Percentiles rank a stretch among this genome's conserved stretches.
phyloP scores from a whole-genome alignment of 2,329 filamentous ascomycete genomes.

The Dothidotthia symphoricarpi region DNA sequence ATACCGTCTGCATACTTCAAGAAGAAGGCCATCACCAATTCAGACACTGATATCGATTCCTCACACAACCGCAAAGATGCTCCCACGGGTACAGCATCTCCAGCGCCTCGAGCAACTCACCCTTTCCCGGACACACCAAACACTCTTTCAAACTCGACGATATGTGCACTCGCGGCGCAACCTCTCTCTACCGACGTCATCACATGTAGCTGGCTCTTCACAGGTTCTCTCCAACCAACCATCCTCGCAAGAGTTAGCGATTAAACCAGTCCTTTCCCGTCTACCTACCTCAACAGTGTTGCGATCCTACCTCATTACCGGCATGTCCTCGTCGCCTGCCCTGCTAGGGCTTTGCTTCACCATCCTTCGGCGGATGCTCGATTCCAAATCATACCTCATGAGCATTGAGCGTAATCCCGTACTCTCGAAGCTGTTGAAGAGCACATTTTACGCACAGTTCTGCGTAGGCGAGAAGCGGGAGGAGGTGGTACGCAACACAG shows the following conservation, averaged over 20 bases:
- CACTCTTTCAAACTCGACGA: constrained; percentile 20
- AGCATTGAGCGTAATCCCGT: constrained; percentile 74
- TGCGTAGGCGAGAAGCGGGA: constrained; percentile 74
- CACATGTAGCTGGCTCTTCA: constrained; percentile 13
- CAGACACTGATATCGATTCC: constrained; percentile 1
- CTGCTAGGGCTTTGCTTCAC: constrained; percentile 69
- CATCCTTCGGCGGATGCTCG: constrained; percentile 66
- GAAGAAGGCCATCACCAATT: constrained; percentile 1
- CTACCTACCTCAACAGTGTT: constrained; percentile 66
- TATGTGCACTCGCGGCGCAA: constrained; percentile 33
- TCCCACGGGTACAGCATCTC: constrained; percentile 21
- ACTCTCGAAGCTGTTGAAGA: constrained; percentile 68
- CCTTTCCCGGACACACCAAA: constrained; percentile 18
- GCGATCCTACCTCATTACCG: constrained; percentile 67
- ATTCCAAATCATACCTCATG: constrained; percentile 64
- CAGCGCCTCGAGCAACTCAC: constrained; percentile 24
- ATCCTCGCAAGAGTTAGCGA: constrained; percentile 11
- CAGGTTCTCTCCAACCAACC: constrained; percentile 19
- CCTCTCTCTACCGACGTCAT: constrained; percentile 27
- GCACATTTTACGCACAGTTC: constrained; percentile 88
- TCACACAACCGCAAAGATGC: constrained; percentile 16
- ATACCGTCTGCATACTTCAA: background rate
- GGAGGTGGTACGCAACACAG: constrained; percentile 64
- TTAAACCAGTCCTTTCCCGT: constrained; percentile 55
- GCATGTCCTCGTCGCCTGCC: constrained; percentile 66